Evolutionary conservation across 2,329 filamentous ascomycete species (phyloP), one percentile per base, ranked within the genome.

Genomic region (Colletotrichum tamarilloi): DNA sequence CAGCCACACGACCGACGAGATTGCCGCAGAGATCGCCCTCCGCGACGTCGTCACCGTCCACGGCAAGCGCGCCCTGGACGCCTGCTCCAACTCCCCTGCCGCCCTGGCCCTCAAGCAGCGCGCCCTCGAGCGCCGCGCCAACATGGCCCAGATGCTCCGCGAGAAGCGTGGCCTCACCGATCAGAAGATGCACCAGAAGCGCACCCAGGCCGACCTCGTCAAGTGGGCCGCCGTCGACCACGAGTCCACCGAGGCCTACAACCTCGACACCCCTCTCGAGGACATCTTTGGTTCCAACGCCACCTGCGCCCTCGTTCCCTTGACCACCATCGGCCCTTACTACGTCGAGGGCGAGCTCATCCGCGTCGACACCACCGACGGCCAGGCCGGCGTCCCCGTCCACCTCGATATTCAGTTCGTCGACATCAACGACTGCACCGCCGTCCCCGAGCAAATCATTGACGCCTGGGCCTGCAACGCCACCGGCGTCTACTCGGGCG

Each of bases 331-430:
- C 55, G 72, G 72, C 19, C 72, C 68, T 4, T 74, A 84, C 55
- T 82, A 84, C 74, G 81, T 87, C 53, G 78, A 81, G 30, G 86
- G 85, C 58, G 85, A 87, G 78, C 80, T 84, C 69, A 78, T 87
- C 72, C 83, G 86, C 60, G 77, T 81, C 49, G 82, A 88, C 74
- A 80, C 87, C 73, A 83, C 81, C 67, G 86, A 88, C 68, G 71
- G 78, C 5, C 75, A 84, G 74, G 78, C 57, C 56, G 86, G 86
- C 60, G 79, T 88, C 19, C 82, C 84, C 38, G 60, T 88, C 19
- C 84, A 84, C 65, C 76, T 78, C 24, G 76, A 77, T 46, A 57
- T 78, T 22, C 77, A 78, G 62, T 74, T 77, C 38, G 68, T 78
- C 28, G 74, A 78, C 56, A 64, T 77, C 35, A 64, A 68, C 14